These are phyloP conservation scores for Xylariaceae sp. DNA, from an alignment of 2,329 filamentous ascomycete species.

Conservation along the genomic window DNA sequence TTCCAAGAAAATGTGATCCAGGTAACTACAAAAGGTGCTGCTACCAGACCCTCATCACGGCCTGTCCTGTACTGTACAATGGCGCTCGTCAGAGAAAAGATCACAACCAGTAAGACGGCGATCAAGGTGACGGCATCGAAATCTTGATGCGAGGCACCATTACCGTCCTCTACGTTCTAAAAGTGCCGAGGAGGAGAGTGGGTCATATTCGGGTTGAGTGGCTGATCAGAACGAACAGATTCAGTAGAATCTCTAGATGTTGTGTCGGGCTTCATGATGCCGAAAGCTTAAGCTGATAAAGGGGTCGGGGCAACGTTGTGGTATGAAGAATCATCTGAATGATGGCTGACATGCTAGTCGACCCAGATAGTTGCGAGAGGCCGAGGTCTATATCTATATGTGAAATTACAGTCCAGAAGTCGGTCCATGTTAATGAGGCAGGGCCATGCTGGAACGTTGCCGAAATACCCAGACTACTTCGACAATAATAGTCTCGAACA, in stretches of 20 bases:
- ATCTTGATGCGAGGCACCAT: not conserved
- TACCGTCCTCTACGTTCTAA: not conserved
- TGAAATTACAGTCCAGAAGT: no score
- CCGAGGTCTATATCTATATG: no score
- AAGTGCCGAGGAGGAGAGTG: not conserved
- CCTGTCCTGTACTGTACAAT: not conserved
- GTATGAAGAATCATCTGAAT: no score
- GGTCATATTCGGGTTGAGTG: conserved; percentile 1
- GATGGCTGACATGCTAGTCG: no score
- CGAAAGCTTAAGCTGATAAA: no score
- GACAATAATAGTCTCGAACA: not conserved
- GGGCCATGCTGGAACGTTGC: no score
- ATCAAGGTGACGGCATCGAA: not conserved
- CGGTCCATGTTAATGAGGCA: no score
- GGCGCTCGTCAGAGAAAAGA: conserved; percentile 3
- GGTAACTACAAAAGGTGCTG: not conserved
- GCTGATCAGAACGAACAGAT: conserved; percentile 3
- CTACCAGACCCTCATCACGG: not conserved
- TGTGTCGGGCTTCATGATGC: not conserved
- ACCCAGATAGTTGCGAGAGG: no score
- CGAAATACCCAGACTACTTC: no score
- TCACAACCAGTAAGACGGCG: conserved; percentile 1
- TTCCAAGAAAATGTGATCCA: conserved; percentile 6
- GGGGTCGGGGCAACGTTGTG: no score
- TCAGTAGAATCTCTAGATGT: conserved; percentile 7